phyloP scores from a whole-genome alignment of 2,329 filamentous ascomycete genomes.

The Cladosporium sp. region DNA sequence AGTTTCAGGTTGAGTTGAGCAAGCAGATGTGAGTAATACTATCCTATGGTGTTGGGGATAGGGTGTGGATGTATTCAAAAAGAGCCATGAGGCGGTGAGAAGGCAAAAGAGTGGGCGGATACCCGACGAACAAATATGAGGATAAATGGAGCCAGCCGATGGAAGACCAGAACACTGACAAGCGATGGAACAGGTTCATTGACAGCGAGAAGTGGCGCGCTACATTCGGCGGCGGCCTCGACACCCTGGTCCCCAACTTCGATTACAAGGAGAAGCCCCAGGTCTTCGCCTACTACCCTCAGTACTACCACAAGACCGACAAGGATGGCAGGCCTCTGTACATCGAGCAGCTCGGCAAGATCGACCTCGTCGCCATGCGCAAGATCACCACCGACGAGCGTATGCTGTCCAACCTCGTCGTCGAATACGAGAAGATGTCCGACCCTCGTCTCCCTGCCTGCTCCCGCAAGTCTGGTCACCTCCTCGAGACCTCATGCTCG shows the following conservation, averaged over 20 bases:
- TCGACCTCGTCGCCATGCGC: slow-evolving; percentile 86
- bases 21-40: slow-evolving; percentile 77
- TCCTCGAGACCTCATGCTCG: slow-evolving; percentile 97
- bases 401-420: slow-evolving; percentile 94
- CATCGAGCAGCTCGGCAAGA: slow-evolving; percentile 93
- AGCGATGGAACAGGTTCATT: slow-evolving; percentile 67
- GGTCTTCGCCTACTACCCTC: slow-evolving; percentile 89
- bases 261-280: slow-evolving; percentile 83
- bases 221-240: slow-evolving; percentile 72
- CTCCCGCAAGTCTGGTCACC: slow-evolving; percentile 83
- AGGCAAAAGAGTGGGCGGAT: not conserved
- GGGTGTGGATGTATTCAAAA: not conserved
- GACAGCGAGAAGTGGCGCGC: slow-evolving; percentile 90
- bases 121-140: not conserved
- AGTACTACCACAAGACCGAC: slow-evolving; percentile 98
- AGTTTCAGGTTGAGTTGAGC: slow-evolving; percentile 82
- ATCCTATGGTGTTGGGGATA: not conserved
- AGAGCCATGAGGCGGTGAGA: slow-evolving; percentile 8
- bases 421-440: slow-evolving; percentile 95
- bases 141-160: not conserved
- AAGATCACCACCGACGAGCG: slow-evolving; percentile 90
- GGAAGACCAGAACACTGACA: slow-evolving; percentile 32
- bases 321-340: slow-evolving; percentile 95
- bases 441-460: slow-evolving; percentile 93
- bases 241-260: slow-evolving; percentile 77